A percentile compares a stretch with the other conserved stretches of the same genome.
These are phyloP conservation scores for Setomelanomma holmii DNA, from an alignment of 2,329 filamentous ascomycete genomes.

Conservation along the genomic window DNA sequence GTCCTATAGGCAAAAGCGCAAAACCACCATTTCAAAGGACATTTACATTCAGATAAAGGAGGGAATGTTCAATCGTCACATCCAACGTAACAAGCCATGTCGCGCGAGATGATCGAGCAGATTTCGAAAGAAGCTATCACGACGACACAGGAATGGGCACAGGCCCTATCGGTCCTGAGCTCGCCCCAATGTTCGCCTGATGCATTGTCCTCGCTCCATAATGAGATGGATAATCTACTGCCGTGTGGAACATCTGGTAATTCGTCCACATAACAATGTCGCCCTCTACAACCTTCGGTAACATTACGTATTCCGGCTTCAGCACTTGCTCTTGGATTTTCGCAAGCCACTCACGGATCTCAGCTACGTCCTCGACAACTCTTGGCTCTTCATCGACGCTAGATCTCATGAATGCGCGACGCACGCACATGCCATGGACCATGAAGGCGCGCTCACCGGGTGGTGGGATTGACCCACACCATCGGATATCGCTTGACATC, in stretches of 20 bases:
- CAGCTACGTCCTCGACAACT: slow-evolving; percentile 48
- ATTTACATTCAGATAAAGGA: too few species aligned
- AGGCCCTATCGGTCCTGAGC: slow-evolving; percentile 32
- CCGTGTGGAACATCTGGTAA: slow-evolving; percentile 41
- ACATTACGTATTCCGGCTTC: slow-evolving; percentile 53
- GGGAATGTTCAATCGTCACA: too few species aligned
- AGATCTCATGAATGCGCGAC: slow-evolving; percentile 50
- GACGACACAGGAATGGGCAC: slow-evolving; percentile 21
- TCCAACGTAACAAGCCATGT: too few species aligned
- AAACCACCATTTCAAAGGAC: too few species aligned
- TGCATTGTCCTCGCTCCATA: slow-evolving; percentile 55
- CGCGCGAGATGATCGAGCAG: neutral
- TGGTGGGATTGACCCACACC: slow-evolving; percentile 53
- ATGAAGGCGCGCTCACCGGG: neutral
- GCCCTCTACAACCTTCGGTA: slow-evolving; percentile 51
- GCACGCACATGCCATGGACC: slow-evolving; percentile 46
- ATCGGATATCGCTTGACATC: slow-evolving; percentile 55
- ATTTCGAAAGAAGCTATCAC: neutral
- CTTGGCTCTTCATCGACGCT: slow-evolving; percentile 41
- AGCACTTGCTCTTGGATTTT: slow-evolving; percentile 51
- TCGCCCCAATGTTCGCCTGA: slow-evolving; percentile 55
- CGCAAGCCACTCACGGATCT: slow-evolving; percentile 48
- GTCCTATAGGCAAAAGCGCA: too few species aligned
- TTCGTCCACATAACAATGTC: slow-evolving; percentile 48
- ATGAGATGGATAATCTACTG: slow-evolving; percentile 53